A percentile compares a stretch with the other conserved stretches of the same genome.
phyloP scores from a whole-genome alignment of 2,329 filamentous ascomycete genomes.

The Claviceps capensis region DNA sequence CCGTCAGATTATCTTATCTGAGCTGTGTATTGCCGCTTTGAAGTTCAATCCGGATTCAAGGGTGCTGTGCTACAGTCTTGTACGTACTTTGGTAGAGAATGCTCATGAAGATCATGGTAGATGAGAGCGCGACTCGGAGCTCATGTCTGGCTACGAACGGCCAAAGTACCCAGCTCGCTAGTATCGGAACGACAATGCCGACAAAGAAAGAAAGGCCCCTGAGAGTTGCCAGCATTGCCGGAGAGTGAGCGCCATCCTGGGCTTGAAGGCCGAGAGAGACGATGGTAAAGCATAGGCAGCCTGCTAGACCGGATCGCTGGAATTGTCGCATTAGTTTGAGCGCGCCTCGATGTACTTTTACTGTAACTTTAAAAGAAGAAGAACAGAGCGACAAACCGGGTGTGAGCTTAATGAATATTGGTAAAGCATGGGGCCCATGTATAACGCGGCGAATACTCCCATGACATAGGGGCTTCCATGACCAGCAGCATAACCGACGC shows the following conservation, averaged over 20 bases:
- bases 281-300: slow-evolving; percentile 42
- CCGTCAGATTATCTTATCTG: background rate
- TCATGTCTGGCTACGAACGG: slow-evolving; percentile 48
- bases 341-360: no score
- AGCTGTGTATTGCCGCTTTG: background rate
- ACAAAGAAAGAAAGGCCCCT: slow-evolving; percentile 37
- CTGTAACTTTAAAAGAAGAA: no score
- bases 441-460: slow-evolving; percentile 39
- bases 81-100: slow-evolving; percentile 38
- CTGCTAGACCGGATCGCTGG: slow-evolving; percentile 41
- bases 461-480: slow-evolving; percentile 41
- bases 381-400: slow-evolving; percentile 20
- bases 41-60: no score
- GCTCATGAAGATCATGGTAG: slow-evolving; percentile 44
- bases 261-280: slow-evolving; percentile 32
- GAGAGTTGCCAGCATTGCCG: slow-evolving; percentile 28
- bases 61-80: background rate
- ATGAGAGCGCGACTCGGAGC: slow-evolving; percentile 38
- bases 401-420: slow-evolving; percentile 40
- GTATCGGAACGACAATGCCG: slow-evolving; percentile 37
- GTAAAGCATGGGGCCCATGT: slow-evolving; percentile 47
- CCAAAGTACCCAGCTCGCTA: slow-evolving; percentile 47
- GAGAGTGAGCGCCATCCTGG: slow-evolving; percentile 18
- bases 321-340: background rate
- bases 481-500: slow-evolving; percentile 34